Base-by-base conservation (phyloP, 129 eudicot species). In the Kitagawia praeruptora region DNA sequence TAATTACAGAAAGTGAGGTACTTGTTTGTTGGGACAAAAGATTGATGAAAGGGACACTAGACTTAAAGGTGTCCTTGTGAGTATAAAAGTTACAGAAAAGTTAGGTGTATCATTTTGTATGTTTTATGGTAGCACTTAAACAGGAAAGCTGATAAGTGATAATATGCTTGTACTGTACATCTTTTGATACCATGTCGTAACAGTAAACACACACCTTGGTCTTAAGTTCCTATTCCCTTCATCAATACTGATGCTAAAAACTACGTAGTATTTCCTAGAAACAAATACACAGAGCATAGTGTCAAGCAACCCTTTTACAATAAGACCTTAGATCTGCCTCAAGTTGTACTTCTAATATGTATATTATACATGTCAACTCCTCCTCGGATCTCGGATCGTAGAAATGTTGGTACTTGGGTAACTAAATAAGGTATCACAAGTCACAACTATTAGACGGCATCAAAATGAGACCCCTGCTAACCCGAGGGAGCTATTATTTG, bases 1-100 rank as follows among this genome's bases (percentile, higher is more conserved):
- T 67, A 67, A 67, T 34, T 27, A 67, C 39, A 67, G 73, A 67
- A 67, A 67, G 73, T 67, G 41, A 67, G 73, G 73, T 67, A 27
- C 21, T 27, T 67, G 73, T 67, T 31, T 67, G 73, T 31, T 67
- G 73, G 23, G 73, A 27, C 42, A 67, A 67, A 67, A 31, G 41
- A 67, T 34, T 27, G 41, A 66, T 27, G 41, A 66, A 31, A 66
- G 41, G 6, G 72, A 66, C 72, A 14, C 27, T 4, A 66, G 8
- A 38, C 37, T n/a, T 63, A 56, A 56, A 25, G 41, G 72, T 31
- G 41, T 6, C 39, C 38, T 25, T 61, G 69, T n/a, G 69, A 34
- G 40, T 34, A 14, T 31, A 67, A 7, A 67, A 67, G 8, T 67
- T 31, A 14, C 40, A 15, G 23, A 34, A 67, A 67, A 67, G 73